Base-by-base conservation (phyloP, 768 basidiomycete genomes). In the Kwoniella europaea region DNA sequence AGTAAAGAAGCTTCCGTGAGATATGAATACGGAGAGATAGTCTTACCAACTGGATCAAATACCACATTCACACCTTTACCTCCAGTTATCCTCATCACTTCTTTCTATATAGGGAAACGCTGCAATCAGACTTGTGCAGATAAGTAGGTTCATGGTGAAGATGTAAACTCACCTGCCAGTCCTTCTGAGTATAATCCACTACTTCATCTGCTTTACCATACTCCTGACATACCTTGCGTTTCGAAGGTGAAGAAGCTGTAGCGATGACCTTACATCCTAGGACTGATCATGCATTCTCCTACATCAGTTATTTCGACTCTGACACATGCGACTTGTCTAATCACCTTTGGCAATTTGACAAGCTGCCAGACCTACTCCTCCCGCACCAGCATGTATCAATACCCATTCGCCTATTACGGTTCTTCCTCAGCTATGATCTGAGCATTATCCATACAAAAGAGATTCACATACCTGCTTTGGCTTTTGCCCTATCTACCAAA, bases 241-340 rank as follows among this genome's bases (percentile, higher is more conserved):
- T 99, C 53, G 86, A 85, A 3, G 67, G 61, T 1, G 80, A 72
- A 0, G 79, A 80, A 22, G 92, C 93, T 0, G 94, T 95, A 0
- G 94, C 97, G 75, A 99, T 98, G 22, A 99, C 97, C 76, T 89
- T 93, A 50, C 92, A 95, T 27, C 94, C 96, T 58, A 97, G 86
- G 9, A 88, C 94, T 94, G 69, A 15, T 12, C n/a, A n/a, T n/a
- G n/a, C n/a, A n/a, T n/a, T n/a, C n/a, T n/a, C n/a, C n/a, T n/a
- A n/a, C n/a, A n/a, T n/a, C n/a, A n/a, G n/a, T n/a, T n/a, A n/a
- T n/a, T n/a, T n/a, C n/a, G n/a, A n/a, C n/a, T n/a, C n/a, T n/a
- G n/a, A n/a, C n/a, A n/a, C n/a, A n/a, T n/a, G n/a, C n/a, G n/a
- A n/a, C n/a, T n/a, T 4, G 18, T 53, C 6, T 5, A 72, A 80